Conservation (phyloP, 192 early-diverging fungal species). For the Coemansia reversa region DNA sequence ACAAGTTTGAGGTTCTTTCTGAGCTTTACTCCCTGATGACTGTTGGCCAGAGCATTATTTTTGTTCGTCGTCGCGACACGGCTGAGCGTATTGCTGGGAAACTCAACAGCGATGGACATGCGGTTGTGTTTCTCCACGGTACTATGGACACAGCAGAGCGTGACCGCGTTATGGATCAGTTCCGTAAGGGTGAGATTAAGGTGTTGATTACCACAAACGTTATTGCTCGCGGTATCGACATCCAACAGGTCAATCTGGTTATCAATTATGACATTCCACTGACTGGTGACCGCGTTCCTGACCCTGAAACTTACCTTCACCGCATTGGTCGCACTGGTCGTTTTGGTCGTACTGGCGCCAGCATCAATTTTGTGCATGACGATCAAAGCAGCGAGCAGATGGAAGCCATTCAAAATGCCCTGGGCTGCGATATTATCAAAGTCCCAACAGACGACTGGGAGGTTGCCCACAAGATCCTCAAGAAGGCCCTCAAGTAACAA, state of each 20-base stretch:
- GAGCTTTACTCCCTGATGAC: constrained; percentile 81
- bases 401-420: constrained; percentile 79
- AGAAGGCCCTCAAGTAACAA: constrained; percentile 63
- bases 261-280: constrained; percentile 96
- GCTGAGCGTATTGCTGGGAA: constrained; percentile 75
- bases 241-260: constrained; percentile 91
- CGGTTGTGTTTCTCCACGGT: constrained; percentile 84
- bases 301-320: constrained; percentile 95
- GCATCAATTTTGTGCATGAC: constrained; percentile 94
- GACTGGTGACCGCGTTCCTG: constrained; percentile 63
- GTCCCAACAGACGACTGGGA: constrained; percentile 83
- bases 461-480: constrained; percentile 82
- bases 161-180: constrained; percentile 90
- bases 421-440: constrained; percentile 73
- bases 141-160: constrained; percentile 71
- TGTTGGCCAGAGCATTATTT: constrained; percentile 95
- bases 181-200: constrained; percentile 85
- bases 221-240: constrained; percentile 95
- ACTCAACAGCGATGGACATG: constrained; percentile 82
- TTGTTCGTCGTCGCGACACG: constrained; percentile 79
- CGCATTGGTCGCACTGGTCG: constrained; percentile 97
- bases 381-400: constrained; percentile 70
- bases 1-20: constrained; percentile 76
- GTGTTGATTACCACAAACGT: constrained; percentile 98
- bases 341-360: constrained; percentile 92